These are phyloP conservation scores for Akanthomyces dipterigenus DNA, from an alignment of 2,329 filamentous ascomycete genomes.

Conservation along the genomic window DNA sequence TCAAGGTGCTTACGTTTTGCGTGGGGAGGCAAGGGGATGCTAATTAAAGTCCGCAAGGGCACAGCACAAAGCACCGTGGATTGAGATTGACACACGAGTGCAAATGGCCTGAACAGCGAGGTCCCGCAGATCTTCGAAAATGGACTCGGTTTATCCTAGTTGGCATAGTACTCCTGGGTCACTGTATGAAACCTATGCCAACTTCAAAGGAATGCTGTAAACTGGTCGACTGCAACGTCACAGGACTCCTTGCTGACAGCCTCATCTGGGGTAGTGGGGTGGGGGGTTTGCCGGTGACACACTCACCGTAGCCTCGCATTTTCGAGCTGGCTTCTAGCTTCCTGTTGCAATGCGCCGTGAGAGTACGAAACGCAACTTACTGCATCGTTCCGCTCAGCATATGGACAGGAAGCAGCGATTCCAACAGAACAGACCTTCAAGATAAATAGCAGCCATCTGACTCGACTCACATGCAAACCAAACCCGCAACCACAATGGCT, in stretches of 20 bases:
- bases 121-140: no score
- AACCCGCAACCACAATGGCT: neutral
- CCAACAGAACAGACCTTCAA: neutral
- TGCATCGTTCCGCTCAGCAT: neutral
- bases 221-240: neutral
- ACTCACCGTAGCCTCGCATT: neutral
- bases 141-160: no score
- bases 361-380: neutral
- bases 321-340: neutral
- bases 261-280: neutral
- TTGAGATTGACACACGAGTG: no score
- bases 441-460: neutral
- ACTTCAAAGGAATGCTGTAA: neutral
- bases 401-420: no score
- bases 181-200: no score
- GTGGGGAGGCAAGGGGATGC: no score
- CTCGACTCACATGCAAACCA: neutral
- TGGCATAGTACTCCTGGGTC: no score
- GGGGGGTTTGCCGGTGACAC: neutral
- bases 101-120: no score
- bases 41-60: no score
- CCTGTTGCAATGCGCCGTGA: neutral
- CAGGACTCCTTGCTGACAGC: neutral
- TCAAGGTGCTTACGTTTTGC: no score
- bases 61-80: no score